Evolutionary conservation across 176 grass and related monocot genomes (phyloP).

Genomic region (Thinopyrum elongatum): DNA sequence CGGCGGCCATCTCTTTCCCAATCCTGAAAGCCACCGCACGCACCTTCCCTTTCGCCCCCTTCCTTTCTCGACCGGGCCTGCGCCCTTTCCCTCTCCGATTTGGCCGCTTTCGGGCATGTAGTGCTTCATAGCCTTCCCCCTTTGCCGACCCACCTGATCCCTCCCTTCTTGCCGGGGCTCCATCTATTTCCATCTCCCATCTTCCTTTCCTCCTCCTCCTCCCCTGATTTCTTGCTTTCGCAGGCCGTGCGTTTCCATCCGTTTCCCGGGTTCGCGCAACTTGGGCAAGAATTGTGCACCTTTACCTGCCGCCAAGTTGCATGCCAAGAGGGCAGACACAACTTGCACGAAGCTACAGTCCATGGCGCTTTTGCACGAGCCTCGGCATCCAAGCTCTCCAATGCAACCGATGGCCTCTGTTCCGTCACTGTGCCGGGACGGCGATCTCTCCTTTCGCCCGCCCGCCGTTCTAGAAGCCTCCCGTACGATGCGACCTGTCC

Average conservation of each 20-base stretch:
- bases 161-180: too few relatives aligned
- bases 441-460: neutral
- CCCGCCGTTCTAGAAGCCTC: constrained; percentile 17
- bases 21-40: neutral
- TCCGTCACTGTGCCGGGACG: neutral
- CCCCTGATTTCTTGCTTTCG: neutral
- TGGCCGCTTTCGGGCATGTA: neutral
- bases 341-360: neutral
- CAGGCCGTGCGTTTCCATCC: neutral
- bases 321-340: neutral
- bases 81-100: neutral
- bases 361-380: neutral
- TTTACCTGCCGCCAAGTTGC: constrained; percentile 6
- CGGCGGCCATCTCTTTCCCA: neutral
- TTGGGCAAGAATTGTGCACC: neutral
- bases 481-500: too few relatives aligned
- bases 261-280: constrained; percentile 7
- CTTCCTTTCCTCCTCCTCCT: neutral
- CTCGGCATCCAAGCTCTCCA: neutral
- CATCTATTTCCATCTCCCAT: constrained; percentile 20
- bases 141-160: neutral
- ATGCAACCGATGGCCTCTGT: neutral
- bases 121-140: neutral
- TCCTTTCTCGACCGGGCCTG: neutral
- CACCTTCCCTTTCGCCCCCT: neutral